phyloP scores from a whole-genome alignment of 2,329 filamentous ascomycete genomes.

The Exophiala viscosa region DNA sequence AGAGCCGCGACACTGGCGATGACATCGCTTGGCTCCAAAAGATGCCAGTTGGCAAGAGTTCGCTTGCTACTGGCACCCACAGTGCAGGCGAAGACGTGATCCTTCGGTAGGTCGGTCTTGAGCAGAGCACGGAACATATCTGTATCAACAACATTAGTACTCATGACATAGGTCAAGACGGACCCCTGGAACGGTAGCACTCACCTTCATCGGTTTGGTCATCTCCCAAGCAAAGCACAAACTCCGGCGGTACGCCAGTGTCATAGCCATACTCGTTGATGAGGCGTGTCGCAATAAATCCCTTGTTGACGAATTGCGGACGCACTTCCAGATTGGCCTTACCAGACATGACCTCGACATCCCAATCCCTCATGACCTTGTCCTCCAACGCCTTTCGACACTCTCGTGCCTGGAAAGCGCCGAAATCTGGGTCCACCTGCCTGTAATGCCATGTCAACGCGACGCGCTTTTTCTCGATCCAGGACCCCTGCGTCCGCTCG shows the following conservation, averaged over 20 bases:
- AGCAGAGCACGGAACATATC: constrained; percentile 80
- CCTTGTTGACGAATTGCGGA: constrained; percentile 97
- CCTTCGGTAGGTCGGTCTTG: constrained; percentile 51
- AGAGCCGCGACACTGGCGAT: constrained; percentile 56
- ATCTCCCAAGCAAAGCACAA: constrained; percentile 87
- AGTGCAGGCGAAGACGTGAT: constrained; percentile 83
- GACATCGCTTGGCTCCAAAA: constrained; percentile 84
- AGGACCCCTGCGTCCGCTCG: constrained; percentile 80
- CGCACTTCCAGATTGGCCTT: constrained; percentile 96
- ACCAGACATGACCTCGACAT: constrained; percentile 93
- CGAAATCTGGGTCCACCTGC: constrained; percentile 80
- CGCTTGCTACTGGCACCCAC: constrained; percentile 90
- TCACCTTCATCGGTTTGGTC: constrained; percentile 96
- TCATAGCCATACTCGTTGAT: constrained; percentile 65
- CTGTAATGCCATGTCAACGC: constrained; percentile 98
- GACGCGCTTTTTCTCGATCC: constrained; percentile 90
- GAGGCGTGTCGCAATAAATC: constrained; percentile 83
- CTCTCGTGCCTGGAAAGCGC: constrained; percentile 71
- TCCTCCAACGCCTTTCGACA: constrained; percentile 77
- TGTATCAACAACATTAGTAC: constrained; percentile 32
- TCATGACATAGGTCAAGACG: background rate
- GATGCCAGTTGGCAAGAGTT: constrained; percentile 84
- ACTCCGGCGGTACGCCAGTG: constrained; percentile 64
- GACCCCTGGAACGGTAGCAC: constrained; percentile 15
- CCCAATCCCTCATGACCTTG: constrained; percentile 73